A percentile compares a stretch with the other conserved stretches of the same genome.
These are phyloP conservation scores for Penicillium hordei DNA, from an alignment of 2,329 filamentous ascomycete species.

Conservation along the genomic window DNA sequence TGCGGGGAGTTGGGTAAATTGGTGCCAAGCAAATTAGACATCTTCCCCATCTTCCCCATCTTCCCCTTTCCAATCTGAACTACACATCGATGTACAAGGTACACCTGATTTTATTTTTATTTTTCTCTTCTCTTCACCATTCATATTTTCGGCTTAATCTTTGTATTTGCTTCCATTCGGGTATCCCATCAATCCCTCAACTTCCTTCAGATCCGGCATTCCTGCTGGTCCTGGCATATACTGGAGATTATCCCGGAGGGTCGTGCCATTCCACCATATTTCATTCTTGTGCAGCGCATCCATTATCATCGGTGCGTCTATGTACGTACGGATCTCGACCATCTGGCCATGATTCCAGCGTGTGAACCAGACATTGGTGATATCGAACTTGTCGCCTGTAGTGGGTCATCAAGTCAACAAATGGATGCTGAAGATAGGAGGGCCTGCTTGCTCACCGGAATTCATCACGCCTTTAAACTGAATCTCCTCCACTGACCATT, in stretches of 20 bases:
- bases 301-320: constrained; percentile 31
- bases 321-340: constrained; percentile 37
- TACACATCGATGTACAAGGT: not conserved
- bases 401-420: not conserved
- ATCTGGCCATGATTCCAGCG: constrained; percentile 34
- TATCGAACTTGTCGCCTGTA: constrained; percentile 32
- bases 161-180: constrained; percentile 31
- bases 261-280: constrained; percentile 36
- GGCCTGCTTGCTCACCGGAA: constrained; percentile 26
- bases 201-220: constrained; percentile 31
- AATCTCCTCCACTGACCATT: constrained; percentile 37
- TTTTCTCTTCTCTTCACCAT: not conserved
- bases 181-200: constrained; percentile 30
- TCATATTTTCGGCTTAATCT: constrained; percentile 3
- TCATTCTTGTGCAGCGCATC: constrained; percentile 35
- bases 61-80: not conserved
- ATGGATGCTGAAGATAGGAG: not conserved
- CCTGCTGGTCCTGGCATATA: constrained; percentile 37
- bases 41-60: not conserved
- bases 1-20: constrained; percentile 1
- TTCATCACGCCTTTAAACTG: constrained; percentile 35
- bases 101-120: not conserved
- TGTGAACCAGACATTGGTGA: constrained; percentile 37
- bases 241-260: constrained; percentile 27
- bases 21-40: constrained; percentile 8